These are phyloP conservation scores for Ceratocystis cubensis DNA, from an alignment of 2,329 filamentous ascomycete genomes.

Conservation along the genomic window DNA sequence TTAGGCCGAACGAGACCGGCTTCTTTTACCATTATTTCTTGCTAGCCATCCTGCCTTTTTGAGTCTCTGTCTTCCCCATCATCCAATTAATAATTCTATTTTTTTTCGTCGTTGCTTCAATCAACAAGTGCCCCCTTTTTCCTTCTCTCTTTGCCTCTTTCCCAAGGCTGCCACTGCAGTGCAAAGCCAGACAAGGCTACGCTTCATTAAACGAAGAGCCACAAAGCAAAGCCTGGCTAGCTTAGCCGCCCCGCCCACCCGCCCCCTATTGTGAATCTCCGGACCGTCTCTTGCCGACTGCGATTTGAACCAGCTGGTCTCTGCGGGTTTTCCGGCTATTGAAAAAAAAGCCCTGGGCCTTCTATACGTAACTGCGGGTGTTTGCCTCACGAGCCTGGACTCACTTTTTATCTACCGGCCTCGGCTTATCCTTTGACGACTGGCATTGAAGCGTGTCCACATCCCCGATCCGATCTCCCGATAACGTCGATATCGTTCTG, in stretches of 20 bases:
- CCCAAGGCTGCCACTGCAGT: neutral
- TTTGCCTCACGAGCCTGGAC: too few species aligned
- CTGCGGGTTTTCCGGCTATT: too few species aligned
- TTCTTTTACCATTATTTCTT: too few species aligned
- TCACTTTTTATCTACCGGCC: neutral
- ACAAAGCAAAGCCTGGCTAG: neutral
- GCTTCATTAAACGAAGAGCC: neutral
- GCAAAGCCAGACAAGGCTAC: neutral
- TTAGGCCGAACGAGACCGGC: too few species aligned
- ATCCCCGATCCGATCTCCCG: neutral
- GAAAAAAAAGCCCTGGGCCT: too few species aligned
- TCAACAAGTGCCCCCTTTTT: neutral
- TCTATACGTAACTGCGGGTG: too few species aligned
- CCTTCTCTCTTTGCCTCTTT: neutral
- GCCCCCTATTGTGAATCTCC: conserved; percentile 1
- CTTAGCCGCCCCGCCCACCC: neutral
- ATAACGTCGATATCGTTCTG: neutral
- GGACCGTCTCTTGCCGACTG: too few species aligned
- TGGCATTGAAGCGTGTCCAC: neutral
- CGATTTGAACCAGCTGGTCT: too few species aligned
- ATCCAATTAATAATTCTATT: conserved; percentile 4
- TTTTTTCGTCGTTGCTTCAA: neutral
- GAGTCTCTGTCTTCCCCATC: neutral
- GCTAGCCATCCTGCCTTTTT: neutral
- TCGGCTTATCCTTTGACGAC: neutral